A percentile compares a stretch with the other conserved stretches of the same genome.
These are phyloP conservation scores for Brachypodium distachyon DNA, from an alignment of 202 grass and related monocot genomes.

Conservation along the genomic window DNA sequence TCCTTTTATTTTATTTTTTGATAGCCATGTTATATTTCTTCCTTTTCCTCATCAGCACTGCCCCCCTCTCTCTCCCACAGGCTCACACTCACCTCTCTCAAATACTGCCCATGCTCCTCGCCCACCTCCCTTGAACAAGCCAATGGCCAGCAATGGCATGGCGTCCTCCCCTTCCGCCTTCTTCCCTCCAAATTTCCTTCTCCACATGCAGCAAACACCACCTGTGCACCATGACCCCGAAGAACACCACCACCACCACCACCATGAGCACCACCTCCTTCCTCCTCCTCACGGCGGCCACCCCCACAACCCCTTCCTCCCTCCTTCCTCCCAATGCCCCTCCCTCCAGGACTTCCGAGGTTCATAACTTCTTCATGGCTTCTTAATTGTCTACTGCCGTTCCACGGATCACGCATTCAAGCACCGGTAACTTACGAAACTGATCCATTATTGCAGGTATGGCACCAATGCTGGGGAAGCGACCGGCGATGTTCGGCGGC, in stretches of 20 bases:
- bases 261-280: conserved; percentile 16
- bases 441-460: conserved; percentile 38
- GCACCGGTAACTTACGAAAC: background rate
- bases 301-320: conserved; percentile 44
- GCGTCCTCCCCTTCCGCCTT: conserved; percentile 56
- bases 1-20: background rate
- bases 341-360: conserved; percentile 79
- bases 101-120: conserved; percentile 30
- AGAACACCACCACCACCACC: conserved; percentile 42
- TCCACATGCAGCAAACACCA: conserved; percentile 64
- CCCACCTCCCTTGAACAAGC: conserved; percentile 39
- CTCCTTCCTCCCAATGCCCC: conserved; percentile 36
- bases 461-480: conserved; percentile 75
- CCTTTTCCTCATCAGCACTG: conserved; percentile 33
- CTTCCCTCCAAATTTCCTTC: conserved; percentile 85
- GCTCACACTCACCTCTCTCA: conserved; percentile 1
- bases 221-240: conserved; percentile 34
- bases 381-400: background rate
- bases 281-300: conserved; percentile 9
- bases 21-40: conserved; percentile 52
- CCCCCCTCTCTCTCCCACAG: background rate
- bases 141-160: conserved; percentile 89
- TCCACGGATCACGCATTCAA: background rate
- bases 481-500: conserved; percentile 46
- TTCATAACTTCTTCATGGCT: background rate